Conservation (phyloP, 805 yeast genomes). For the Brettanomyces anomalus region DNA sequence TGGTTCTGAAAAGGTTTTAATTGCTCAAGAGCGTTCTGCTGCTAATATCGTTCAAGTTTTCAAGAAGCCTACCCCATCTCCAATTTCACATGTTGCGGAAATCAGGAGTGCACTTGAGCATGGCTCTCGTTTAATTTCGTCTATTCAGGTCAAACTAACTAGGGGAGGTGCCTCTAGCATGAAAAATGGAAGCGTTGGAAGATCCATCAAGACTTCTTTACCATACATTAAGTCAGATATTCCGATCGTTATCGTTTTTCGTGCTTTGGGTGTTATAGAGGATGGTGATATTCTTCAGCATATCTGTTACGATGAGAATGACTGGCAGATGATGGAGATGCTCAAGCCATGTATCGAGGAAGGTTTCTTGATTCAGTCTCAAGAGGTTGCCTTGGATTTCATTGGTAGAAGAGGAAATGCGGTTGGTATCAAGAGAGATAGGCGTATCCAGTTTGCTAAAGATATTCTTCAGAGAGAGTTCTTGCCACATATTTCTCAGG, state of each 20-base stretch:
- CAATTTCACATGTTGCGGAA: constrained; percentile 92
- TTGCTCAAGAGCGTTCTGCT: constrained; percentile 98
- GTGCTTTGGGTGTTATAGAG: constrained; percentile 97
- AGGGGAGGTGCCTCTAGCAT: constrained; percentile 39
- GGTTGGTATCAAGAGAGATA: constrained; percentile 90
- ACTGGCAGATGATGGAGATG: constrained; percentile 99
- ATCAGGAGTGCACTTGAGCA: constrained; percentile 94
- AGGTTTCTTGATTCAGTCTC: constrained; percentile 95
- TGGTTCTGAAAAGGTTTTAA: constrained; percentile 96
- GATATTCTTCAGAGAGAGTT: constrained; percentile 95
- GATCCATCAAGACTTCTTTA: constrained; percentile 89
- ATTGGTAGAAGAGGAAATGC: constrained; percentile 98
- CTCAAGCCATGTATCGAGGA: constrained; percentile 98
- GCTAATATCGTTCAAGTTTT: constrained; percentile 98
- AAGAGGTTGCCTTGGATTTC: constrained; percentile 95
- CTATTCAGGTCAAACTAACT: constrained; percentile 84
- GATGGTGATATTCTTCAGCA: constrained; percentile 99
- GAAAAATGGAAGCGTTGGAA: constrained; percentile 46
- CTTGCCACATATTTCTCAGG: constrained; percentile 94
- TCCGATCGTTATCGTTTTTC: constrained; percentile 92
- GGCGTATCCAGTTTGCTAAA: constrained; percentile 96
- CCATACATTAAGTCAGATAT: constrained; percentile 96
- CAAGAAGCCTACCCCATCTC: constrained; percentile 95
- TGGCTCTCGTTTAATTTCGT: constrained; percentile 90
- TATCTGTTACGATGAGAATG: constrained; percentile 94